Conservation (phyloP, 805 yeast species). For the Kuraishia floccosa region DNA sequence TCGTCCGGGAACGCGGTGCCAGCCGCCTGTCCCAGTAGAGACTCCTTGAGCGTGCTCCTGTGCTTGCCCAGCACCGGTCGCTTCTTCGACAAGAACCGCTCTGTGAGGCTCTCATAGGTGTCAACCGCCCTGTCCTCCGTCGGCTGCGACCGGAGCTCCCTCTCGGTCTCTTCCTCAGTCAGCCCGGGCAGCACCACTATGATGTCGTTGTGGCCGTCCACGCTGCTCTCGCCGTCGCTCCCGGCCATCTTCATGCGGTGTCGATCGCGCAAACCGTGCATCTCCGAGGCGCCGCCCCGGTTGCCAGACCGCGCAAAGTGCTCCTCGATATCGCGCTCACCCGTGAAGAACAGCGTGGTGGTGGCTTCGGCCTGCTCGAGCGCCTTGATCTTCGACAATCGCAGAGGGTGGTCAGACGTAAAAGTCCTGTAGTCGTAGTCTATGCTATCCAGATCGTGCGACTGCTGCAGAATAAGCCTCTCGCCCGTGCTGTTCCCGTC, state of each 20-base stretch:
- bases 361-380: slow-evolving; percentile 24
- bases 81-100: neutral
- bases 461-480: slow-evolving; percentile 12
- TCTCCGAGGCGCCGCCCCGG: neutral
- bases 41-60: neutral
- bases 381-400: slow-evolving; percentile 21
- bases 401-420: slow-evolving; percentile 18
- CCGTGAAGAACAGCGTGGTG: slow-evolving; percentile 15
- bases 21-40: neutral
- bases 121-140: neutral
- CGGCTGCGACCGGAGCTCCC: neutral
- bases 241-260: neutral
- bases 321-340: slow-evolving; percentile 8
- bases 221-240: neutral
- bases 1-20: neutral
- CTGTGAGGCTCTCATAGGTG: neutral
- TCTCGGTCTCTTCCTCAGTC: slow-evolving; percentile 9
- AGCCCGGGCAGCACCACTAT: slow-evolving; percentile 12
- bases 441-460: slow-evolving; percentile 12
- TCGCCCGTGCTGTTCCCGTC: slow-evolving; percentile 11
- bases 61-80: neutral
- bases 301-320: neutral
- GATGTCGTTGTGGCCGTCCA: slow-evolving; percentile 3
- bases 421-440: slow-evolving; percentile 23
- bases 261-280: too few relatives aligned